Evolutionary conservation across 257 asterid species (phyloP).

Genomic region (Solanum gandarillasii): DNA sequence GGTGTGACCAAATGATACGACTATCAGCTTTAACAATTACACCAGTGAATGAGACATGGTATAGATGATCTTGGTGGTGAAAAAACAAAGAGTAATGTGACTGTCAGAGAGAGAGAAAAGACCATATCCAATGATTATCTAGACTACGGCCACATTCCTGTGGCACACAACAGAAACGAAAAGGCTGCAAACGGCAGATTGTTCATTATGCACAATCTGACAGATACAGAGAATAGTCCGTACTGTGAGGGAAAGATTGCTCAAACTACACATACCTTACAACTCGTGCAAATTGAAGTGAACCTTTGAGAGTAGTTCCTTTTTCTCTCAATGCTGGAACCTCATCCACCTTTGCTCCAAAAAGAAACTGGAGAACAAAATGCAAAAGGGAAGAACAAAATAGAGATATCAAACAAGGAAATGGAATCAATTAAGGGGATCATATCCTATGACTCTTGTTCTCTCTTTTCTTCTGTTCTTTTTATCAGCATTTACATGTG

Average conservation of each 20-base stretch:
- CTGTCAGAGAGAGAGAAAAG: not conserved
- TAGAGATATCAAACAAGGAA: not conserved
- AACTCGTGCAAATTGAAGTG: slow-evolving; percentile 38
- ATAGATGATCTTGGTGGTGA: not conserved
- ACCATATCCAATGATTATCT: not conserved
- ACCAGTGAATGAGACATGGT: not conserved
- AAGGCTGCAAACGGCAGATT: not conserved
- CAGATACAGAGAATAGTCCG: not conserved
- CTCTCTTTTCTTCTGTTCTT: not conserved
- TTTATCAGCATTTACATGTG: not conserved
- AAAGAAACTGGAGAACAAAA: slow-evolving; percentile 24
- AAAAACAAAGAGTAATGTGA: not conserved
- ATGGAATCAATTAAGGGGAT: not conserved
- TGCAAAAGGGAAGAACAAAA: not conserved
- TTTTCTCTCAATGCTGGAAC: slow-evolving; percentile 28
- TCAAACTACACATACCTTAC: slow-evolving; percentile 18
- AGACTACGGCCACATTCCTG: not conserved
- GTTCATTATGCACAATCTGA: not conserved
- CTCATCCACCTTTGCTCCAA: slow-evolving; percentile 38
- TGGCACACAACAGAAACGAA: not conserved
- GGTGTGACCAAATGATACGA: not conserved
- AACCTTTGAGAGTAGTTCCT: slow-evolving; percentile 18
- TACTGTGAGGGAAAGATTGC: not conserved
- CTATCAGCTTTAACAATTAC: not conserved
- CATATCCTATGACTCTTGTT: not conserved